These are phyloP conservation scores for Macrocybe gigantea DNA, from an alignment of 768 basidiomycete genomes.

Conservation along the genomic window DNA sequence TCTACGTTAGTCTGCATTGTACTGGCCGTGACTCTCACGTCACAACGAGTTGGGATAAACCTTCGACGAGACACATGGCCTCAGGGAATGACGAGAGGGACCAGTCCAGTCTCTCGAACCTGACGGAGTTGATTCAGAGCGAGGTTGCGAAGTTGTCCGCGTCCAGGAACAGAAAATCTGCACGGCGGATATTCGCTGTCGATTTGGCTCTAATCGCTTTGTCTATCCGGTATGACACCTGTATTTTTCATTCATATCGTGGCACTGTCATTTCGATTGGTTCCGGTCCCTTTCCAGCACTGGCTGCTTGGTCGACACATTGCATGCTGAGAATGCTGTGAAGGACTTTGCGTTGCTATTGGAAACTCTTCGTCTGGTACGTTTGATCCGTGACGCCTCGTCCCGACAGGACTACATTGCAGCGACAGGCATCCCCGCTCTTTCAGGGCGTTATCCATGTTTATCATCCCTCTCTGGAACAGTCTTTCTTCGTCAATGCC, in stretches of 20 bases:
- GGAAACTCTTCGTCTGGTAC: conserved; percentile 30
- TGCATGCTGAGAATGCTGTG: conserved; percentile 29
- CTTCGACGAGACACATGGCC: no score
- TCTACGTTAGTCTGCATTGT: no score
- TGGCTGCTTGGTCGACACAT: conserved; percentile 46
- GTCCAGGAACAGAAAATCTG: conserved; percentile 10
- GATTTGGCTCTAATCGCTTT: conserved; percentile 38
- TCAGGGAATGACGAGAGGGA: no score
- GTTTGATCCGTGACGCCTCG: neutral
- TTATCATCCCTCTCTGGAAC: conserved; percentile 38
- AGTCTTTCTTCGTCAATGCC: conserved; percentile 52
- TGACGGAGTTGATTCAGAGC: conserved; percentile 3
- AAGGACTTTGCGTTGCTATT: conserved; percentile 30
- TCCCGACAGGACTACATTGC: neutral
- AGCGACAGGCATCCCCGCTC: conserved; percentile 3
- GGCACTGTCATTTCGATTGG: neutral
- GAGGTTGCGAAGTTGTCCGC: conserved; percentile 5
- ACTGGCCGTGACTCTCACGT: no score
- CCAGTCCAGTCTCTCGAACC: no score
- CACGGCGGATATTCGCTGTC: conserved; percentile 25
- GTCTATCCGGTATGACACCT: conserved; percentile 28
- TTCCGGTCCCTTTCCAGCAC: conserved; percentile 21
- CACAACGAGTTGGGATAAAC: no score
- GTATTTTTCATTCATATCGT: neutral
- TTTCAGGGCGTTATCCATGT: conserved; percentile 41